Conservation (phyloP, 768 basidiomycete genomes). For the Roridomyces roridus region DNA sequence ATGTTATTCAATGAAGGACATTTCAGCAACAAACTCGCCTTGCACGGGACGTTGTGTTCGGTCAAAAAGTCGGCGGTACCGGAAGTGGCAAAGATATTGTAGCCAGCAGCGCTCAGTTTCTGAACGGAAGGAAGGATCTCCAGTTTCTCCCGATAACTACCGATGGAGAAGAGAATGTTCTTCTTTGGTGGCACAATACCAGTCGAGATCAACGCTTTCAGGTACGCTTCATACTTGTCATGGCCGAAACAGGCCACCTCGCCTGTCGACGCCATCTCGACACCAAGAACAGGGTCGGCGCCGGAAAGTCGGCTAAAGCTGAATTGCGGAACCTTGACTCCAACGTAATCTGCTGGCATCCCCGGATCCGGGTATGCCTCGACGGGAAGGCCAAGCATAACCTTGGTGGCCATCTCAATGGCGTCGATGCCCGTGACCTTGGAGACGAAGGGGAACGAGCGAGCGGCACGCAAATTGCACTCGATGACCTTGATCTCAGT, state of each 20-base stretch:
- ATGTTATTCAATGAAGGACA: background rate
- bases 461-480: constrained; percentile 96
- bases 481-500: constrained; percentile 99
- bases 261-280: constrained; percentile 99
- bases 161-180: constrained; percentile 96
- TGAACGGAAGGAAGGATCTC: constrained; percentile 95
- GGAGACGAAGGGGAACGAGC: constrained; percentile 98
- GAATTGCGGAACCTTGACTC: constrained; percentile 99
- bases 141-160: constrained; percentile 96
- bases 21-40: constrained; percentile 51
- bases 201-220: constrained; percentile 96
- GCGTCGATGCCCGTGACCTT: constrained; percentile 98
- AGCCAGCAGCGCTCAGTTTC: constrained; percentile 92
- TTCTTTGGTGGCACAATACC: constrained; percentile 96
- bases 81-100: constrained; percentile 95
- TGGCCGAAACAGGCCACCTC: constrained; percentile 98
- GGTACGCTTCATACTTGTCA: constrained; percentile 98
- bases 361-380: constrained; percentile 90
- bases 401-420: constrained; percentile 98
- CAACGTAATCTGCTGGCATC: constrained; percentile 92
- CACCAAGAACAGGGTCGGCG: constrained; percentile 96
- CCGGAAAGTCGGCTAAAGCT: constrained; percentile 96
- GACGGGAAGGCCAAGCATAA: constrained; percentile 92
- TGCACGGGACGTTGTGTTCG: constrained; percentile 96
- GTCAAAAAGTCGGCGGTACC: constrained; percentile 98